Evolutionary conservation across 2,329 filamentous ascomycete genomes (phyloP).

Genomic region (Fusarium sororula): DNA sequence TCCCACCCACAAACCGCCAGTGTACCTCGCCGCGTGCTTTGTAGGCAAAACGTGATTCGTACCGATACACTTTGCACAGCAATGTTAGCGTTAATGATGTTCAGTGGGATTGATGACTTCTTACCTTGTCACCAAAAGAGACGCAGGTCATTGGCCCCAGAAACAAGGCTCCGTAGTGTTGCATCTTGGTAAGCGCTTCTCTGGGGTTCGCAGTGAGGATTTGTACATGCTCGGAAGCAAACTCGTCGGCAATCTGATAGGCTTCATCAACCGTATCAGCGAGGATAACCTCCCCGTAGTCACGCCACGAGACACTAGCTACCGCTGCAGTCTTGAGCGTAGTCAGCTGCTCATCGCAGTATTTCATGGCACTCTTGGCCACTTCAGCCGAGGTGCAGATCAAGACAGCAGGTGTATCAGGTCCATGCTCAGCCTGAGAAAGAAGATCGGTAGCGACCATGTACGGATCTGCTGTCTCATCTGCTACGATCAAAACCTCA

Average conservation of each 20-base stretch:
- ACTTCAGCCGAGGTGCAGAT: neutral
- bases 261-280: neutral
- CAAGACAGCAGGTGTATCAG: neutral
- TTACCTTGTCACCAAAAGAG: neutral
- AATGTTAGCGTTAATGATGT: neutral
- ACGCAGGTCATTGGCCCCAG: neutral
- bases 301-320: neutral
- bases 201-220: neutral
- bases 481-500: neutral
- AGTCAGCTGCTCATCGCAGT: neutral
- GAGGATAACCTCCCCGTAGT: neutral
- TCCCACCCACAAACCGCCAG: neutral
- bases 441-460: neutral
- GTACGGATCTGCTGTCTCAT: neutral
- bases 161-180: neutral
- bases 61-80: neutral
- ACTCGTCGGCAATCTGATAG: neutral
- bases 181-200: neutral
- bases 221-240: neutral
- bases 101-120: neutral
- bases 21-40: neutral
- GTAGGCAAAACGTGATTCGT: neutral
- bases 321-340: neutral
- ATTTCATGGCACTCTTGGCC: neutral
- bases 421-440: slow-evolving; percentile 1